phyloP scores from a whole-genome alignment of 495 filamentous ascomycete genomes.

The Lasiosphaeria hispida region DNA sequence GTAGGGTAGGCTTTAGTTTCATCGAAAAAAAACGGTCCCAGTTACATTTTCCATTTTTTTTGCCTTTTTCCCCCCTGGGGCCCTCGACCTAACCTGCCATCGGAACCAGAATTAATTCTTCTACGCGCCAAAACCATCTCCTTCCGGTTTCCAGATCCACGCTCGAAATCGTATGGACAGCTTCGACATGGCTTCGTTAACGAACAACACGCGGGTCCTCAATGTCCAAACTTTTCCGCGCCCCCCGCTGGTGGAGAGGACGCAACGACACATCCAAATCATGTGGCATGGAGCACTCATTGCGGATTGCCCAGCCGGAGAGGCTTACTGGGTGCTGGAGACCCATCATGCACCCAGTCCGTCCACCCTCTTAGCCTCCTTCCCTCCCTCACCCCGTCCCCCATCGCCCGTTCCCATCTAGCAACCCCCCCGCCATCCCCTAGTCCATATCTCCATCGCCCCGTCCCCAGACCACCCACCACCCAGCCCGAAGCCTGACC shows the following conservation, averaged over 20 bases:
- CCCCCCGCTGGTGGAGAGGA: constrained; percentile 53
- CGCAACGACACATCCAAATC: constrained; percentile 49
- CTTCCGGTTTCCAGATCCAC: neutral
- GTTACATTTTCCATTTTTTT: neutral
- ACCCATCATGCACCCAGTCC: constrained; percentile 56
- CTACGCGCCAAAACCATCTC: too few species aligned
- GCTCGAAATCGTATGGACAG: neutral
- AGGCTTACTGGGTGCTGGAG: constrained; percentile 59
- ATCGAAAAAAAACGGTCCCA: neutral
- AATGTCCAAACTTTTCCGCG: constrained; percentile 58
- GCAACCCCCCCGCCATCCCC: neutral
- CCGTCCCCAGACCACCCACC: neutral
- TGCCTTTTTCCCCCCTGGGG: neutral
- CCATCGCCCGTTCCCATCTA: neutral
- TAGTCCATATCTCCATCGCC: neutral
- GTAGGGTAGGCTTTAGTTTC: neutral
- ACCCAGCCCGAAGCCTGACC: too few species aligned
- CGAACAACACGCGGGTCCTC: constrained; percentile 19
- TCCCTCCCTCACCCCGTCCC: neutral
- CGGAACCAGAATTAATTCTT: too few species aligned
- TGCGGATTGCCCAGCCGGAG: constrained; percentile 49
- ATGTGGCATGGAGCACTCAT: constrained; percentile 52
- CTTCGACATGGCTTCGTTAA: constrained; percentile 27
- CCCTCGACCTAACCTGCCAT: too few species aligned
- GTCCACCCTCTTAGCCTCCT: constrained; percentile 13